These are phyloP conservation scores for Sutorius australiensis DNA, from an alignment of 768 basidiomycete species.

Conservation along the genomic window DNA sequence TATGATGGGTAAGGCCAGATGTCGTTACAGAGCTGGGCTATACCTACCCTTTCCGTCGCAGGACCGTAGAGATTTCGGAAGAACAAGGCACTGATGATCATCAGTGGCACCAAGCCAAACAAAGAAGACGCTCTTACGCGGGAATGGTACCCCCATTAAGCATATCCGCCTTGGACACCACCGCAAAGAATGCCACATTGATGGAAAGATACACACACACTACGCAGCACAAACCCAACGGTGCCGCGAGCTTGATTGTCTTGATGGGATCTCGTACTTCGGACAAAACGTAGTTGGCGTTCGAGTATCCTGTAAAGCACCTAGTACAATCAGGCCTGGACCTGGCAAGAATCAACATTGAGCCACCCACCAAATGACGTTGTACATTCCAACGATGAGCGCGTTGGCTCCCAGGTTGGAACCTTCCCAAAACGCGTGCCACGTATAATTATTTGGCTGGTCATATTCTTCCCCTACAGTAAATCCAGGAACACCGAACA, in stretches of 20 bases:
- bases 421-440: conserved; percentile 64
- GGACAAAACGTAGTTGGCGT: conserved; percentile 71
- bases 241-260: conserved; percentile 61
- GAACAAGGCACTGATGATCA: conserved; percentile 53
- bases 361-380: conserved; percentile 57
- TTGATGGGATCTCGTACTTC: conserved; percentile 62
- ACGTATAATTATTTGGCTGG: conserved; percentile 53
- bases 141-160: conserved; percentile 59
- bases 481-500: conserved; percentile 49
- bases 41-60: conserved; percentile 51
- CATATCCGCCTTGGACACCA: conserved; percentile 68
- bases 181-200: conserved; percentile 72
- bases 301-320: conserved; percentile 69
- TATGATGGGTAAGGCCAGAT: conserved; percentile 22
- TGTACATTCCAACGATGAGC: conserved; percentile 62
- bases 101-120: background rate
- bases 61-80: conserved; percentile 71
- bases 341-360: background rate
- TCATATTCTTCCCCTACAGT: conserved; percentile 46
- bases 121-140: conserved; percentile 44
- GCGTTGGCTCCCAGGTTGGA: conserved; percentile 53
- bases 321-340: conserved; percentile 29
- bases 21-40: background rate
- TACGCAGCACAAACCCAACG: conserved; percentile 58
- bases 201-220: conserved; percentile 57